phyloP scores from a whole-genome alignment of 2,329 filamentous ascomycete species.

The Fusarium coicis region DNA sequence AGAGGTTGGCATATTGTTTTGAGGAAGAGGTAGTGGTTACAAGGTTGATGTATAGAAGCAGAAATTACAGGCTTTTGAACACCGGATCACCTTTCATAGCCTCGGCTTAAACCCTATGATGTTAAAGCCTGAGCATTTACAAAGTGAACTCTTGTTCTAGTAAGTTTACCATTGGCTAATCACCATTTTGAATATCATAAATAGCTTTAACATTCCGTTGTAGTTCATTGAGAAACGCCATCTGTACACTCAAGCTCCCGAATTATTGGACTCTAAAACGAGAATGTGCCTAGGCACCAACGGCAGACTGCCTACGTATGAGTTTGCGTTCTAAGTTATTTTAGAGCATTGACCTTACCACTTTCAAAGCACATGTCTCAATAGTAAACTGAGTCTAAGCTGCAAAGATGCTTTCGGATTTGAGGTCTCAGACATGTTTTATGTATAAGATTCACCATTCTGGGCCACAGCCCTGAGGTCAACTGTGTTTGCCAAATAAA shows the following conservation, averaged over 20 bases:
- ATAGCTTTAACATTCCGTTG: neutral
- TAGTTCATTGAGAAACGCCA: neutral
- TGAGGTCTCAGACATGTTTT: fast-evolving
- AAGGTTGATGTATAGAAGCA: fast-evolving
- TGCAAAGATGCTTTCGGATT: neutral
- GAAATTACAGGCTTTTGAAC: fast-evolving
- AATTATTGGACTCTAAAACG: neutral
- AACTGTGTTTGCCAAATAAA: fast-evolving
- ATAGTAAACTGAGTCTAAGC: fast-evolving
- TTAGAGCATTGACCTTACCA: neutral
- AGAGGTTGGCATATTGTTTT: neutral
- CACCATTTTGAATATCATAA: neutral
- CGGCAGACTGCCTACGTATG: fast-evolving
- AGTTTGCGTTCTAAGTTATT: neutral
- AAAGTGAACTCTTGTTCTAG: neutral
- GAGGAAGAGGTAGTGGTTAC: neutral
- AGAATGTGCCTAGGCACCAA: neutral
- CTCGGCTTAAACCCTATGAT: fast-evolving
- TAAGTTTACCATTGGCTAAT: neutral
- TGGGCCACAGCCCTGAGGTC: fast-evolving
- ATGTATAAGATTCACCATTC: fast-evolving
- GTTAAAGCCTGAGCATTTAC: fast-evolving
- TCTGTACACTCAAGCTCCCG: fast-evolving
- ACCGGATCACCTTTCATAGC: fast-evolving
- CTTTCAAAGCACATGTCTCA: fast-evolving